These are phyloP conservation scores for Geotrichum ghanense DNA, from an alignment of 805 yeast species.

Conservation along the genomic window DNA sequence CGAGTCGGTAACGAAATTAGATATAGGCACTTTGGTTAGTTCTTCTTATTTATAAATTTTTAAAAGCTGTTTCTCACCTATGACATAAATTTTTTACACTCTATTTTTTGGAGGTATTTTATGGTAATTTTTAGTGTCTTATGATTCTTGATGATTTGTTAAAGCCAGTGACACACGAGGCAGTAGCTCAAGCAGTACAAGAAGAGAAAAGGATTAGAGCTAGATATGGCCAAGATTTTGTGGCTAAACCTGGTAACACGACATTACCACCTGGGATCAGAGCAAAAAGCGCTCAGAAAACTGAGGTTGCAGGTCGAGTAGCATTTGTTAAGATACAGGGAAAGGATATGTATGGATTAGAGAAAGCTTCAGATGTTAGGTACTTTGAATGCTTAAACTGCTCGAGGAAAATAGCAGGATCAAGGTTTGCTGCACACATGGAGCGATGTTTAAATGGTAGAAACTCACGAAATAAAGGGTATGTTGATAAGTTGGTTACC, in stretches of 20 bases:
- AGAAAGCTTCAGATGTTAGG: slow-evolving; percentile 35
- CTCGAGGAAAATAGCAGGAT: slow-evolving; percentile 77
- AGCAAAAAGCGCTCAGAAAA: slow-evolving; percentile 13
- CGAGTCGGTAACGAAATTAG: not conserved
- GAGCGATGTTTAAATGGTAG: slow-evolving; percentile 82
- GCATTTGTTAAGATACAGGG: slow-evolving; percentile 20
- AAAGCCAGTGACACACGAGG: slow-evolving; percentile 24
- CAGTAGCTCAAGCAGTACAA: slow-evolving; percentile 23
- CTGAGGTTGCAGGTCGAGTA: slow-evolving; percentile 16
- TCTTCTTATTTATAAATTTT: too few relatives aligned
- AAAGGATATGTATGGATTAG: slow-evolving; percentile 31
- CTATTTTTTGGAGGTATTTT: too few relatives aligned
- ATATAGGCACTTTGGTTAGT: slow-evolving; percentile 11
- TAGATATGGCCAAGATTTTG: slow-evolving; percentile 23
- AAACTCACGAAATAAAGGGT: slow-evolving; percentile 4
- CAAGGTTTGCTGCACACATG: slow-evolving; percentile 85
- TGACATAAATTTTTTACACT: too few relatives aligned
- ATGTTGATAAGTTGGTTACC: not conserved
- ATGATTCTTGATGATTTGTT: slow-evolving; percentile 21
- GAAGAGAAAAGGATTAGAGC: slow-evolving; percentile 24
- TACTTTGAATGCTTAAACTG: slow-evolving; percentile 78
- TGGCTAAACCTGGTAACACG: slow-evolving; percentile 9
- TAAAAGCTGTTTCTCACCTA: too few relatives aligned
- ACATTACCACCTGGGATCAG: slow-evolving; percentile 2
- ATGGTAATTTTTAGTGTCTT: slow-evolving; percentile 11